These are phyloP conservation scores for Schizopora paradoxa DNA, from an alignment of 1,284 basidiomycete genomes.

Conservation along the genomic window DNA sequence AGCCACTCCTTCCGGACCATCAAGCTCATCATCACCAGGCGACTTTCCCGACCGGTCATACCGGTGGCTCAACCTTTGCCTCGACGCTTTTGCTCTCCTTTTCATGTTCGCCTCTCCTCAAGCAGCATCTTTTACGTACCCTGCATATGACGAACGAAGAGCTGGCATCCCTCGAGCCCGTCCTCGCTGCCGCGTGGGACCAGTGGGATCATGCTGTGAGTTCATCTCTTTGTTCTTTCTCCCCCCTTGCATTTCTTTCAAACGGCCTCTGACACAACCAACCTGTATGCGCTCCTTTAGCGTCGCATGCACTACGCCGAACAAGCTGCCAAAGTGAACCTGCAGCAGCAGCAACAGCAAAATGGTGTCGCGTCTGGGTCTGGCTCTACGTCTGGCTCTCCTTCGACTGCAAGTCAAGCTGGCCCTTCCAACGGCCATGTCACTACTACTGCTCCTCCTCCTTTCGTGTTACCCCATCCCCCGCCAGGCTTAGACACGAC, in stretches of 20 bases:
- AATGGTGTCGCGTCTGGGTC: conserved; percentile 28
- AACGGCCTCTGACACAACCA: not conserved
- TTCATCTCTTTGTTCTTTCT: conserved; percentile 17
- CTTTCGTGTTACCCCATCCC: conserved; percentile 7
- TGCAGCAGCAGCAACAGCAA: conserved; percentile 20
- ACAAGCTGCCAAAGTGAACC: conserved; percentile 41
- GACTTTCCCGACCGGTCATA: conserved; percentile 34
- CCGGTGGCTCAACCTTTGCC: conserved; percentile 66
- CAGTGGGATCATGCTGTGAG: conserved; percentile 73
- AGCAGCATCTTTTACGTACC: conserved; percentile 65
- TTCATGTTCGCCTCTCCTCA: conserved; percentile 63
- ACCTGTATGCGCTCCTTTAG: conserved; percentile 29
- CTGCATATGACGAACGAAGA: conserved; percentile 72
- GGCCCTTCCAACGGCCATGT: conserved; percentile 20
- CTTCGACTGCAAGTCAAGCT: conserved; percentile 29
- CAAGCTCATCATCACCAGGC: too few species aligned
- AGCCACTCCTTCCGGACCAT: too few species aligned
- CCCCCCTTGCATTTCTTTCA: conserved; percentile 7
- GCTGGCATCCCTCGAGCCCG: conserved; percentile 66
- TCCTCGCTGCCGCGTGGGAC: conserved; percentile 77
- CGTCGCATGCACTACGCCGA: conserved; percentile 62
- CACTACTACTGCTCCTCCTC: not conserved
- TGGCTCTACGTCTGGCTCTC: conserved; percentile 30
- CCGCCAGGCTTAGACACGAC: conserved; percentile 20
- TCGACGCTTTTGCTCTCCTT: conserved; percentile 66